A percentile compares a stretch with the other conserved stretches of the same genome.
Evolutionary conservation across 352 stramenopile species (phyloP).

Genomic region (Phytopythium cucurbitacearum): DNA sequence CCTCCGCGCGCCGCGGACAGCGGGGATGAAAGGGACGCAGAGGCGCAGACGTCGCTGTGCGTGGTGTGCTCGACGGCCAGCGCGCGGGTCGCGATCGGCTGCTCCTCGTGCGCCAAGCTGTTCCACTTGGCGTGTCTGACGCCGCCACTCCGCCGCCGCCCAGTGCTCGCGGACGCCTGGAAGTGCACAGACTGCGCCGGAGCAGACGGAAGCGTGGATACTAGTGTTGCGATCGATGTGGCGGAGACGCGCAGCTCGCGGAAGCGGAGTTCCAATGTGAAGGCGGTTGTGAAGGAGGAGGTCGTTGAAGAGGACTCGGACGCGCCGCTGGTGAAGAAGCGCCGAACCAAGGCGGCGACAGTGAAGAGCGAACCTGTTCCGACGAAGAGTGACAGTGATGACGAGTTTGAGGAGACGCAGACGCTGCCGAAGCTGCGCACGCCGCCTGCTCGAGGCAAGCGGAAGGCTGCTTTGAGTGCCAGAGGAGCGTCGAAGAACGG

Average conservation of each 20-base stretch:
- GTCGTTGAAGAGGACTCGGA: conserved; percentile 8
- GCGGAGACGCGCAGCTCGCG: background rate
- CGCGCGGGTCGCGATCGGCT: conserved; percentile 42
- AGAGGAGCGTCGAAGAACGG: background rate
- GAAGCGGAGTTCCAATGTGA: background rate
- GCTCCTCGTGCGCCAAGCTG: conserved; percentile 24
- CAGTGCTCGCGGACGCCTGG: conserved; percentile 32
- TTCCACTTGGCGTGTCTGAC: conserved; percentile 60
- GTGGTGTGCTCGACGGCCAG: conserved; percentile 30
- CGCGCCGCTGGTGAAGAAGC: conserved; percentile 23
- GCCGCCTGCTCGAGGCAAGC: too few species aligned
- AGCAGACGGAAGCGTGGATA: background rate
- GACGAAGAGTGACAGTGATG: too few species aligned
- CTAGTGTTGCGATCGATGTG: too few species aligned
- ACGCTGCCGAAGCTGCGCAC: too few species aligned
- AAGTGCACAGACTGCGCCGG: conserved; percentile 29
- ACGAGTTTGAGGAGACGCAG: too few species aligned
- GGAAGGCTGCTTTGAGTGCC: too few species aligned
- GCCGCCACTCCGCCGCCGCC: conserved; percentile 45
- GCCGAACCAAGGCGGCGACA: background rate
- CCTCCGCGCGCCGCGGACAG: background rate
- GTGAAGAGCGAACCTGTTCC: too few species aligned
- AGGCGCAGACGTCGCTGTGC: conserved; percentile 17
- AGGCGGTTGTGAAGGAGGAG: conserved; percentile 11
- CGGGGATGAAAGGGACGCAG: conserved; percentile 5